phyloP scores from a whole-genome alignment of 139 green algal genomes.

The Spirogloea muscicola region DNA sequence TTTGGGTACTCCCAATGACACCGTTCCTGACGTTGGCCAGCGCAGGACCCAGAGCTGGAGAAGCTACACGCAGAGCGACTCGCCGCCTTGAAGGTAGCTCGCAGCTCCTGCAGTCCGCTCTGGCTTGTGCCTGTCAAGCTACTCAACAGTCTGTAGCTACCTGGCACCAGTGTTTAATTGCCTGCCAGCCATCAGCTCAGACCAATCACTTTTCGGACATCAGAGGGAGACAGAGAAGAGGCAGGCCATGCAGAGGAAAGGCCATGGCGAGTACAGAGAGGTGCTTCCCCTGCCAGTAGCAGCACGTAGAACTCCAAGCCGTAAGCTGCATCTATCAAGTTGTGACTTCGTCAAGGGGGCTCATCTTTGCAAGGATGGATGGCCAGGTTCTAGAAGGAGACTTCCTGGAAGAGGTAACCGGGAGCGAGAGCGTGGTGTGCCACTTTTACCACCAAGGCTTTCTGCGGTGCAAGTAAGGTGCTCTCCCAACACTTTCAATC shows the following conservation, averaged over 20 bases:
- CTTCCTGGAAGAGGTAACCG: constrained; percentile 86
- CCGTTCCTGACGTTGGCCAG: neutral
- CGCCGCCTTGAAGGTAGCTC: neutral
- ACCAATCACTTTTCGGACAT: neutral
- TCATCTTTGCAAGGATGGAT: neutral
- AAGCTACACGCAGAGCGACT: constrained; percentile 19
- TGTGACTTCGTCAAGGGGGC: too few species aligned
- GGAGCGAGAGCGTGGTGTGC: constrained; percentile 68
- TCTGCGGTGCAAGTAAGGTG: constrained; percentile 79
- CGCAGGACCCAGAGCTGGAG: constrained; percentile 28
- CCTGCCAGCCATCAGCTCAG: neutral
- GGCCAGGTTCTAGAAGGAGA: constrained; percentile 73
- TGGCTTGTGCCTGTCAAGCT: neutral
- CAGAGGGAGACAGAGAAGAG: constrained; percentile 66
- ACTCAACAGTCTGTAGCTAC: neutral
- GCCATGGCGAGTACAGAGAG: constrained; percentile 67
- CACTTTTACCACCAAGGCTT: constrained; percentile 98
- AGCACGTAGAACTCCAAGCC: too few species aligned
- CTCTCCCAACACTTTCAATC: too few species aligned
- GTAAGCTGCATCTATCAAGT: too few species aligned
- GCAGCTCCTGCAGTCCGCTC: neutral
- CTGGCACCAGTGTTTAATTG: neutral
- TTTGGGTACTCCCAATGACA: neutral
- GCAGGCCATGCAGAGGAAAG: constrained; percentile 64
- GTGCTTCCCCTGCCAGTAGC: constrained; percentile 6